Base-by-base conservation (phyloP, 176 grass and related monocot species). In the Oryza longistaminata region DNA sequence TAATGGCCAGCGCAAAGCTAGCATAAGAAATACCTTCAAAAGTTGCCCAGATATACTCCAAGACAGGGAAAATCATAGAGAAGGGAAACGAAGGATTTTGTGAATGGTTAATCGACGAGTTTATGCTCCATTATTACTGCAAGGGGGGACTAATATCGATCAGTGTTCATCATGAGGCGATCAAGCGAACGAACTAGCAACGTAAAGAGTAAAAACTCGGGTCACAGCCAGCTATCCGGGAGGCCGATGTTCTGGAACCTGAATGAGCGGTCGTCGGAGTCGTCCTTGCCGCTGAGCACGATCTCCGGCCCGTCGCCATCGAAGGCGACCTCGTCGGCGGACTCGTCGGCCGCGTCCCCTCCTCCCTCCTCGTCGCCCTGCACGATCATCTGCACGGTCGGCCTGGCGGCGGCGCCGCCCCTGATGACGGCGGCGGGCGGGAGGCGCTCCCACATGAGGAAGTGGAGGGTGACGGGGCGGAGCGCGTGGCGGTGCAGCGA, bases 401-500 rank as follows among this genome's bases (percentile, higher is more conserved):
- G 79, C 76, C 81, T 76, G 44, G 68, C 52, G 31, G 35, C 52
- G 15, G 81, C 17, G 40, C 26, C 17, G 40, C 40, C 37, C 40
- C 45, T 34, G 27, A 75, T 71, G 6, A 83, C 40, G 11, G 26
- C 27, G 43, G 58, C 12, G 12, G n/a, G 37, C 27, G 43, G 48
- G 71, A 75, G 11, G 35, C 25, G 88, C 88, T 96, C 92, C 97
- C 93, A 99, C 82, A 94, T 48, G 74, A 99, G 86, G 75, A 99
- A 88, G 67, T 94, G 93, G 24, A 96, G 93, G 31, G 89, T 86
- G 84, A 99, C 91, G 27, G 97, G 93, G 21, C 77, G 87, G 44
- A 99, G 75, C 29, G 97, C 97, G 44, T 99, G 97, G 34, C 92
- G 92, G 88, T 99, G 97, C 62, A 99, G 75, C 43, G 97, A 99